phyloP scores from a whole-genome alignment of 2,329 filamentous ascomycete genomes.

The Cytospora paraplurivora region DNA sequence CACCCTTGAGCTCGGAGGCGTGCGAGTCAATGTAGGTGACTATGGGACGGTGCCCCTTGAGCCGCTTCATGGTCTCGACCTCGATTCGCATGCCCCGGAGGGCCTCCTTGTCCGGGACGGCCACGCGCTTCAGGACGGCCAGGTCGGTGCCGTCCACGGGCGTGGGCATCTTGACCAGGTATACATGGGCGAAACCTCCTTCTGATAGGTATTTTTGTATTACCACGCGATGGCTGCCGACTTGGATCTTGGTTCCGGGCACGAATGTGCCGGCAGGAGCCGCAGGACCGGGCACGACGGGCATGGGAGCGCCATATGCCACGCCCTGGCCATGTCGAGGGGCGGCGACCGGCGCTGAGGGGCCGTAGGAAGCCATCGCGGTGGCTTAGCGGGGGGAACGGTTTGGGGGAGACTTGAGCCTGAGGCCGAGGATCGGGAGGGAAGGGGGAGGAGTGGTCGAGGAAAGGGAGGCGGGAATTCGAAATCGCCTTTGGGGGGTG shows the following conservation, averaged over 20 bases:
- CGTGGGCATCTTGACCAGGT: constrained; percentile 84
- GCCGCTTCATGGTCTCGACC: constrained; percentile 99
- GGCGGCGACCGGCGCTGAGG: constrained; percentile 40
- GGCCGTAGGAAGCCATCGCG: constrained; percentile 46
- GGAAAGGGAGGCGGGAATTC: constrained; percentile 19
- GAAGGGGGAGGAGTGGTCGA: constrained; percentile 15
- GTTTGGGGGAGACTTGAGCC: constrained; percentile 20
- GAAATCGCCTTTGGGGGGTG: constrained; percentile 20
- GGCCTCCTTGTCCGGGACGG: constrained; percentile 93
- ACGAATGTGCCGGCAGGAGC: constrained; percentile 84
- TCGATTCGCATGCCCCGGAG: constrained; percentile 96
- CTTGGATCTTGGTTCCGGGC: constrained; percentile 94
- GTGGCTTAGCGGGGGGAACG: constrained; percentile 20
- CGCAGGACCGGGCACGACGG: constrained; percentile 41
- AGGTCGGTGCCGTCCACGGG: constrained; percentile 76
- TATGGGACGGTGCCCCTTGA: constrained; percentile 94
- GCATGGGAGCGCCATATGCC: constrained; percentile 46
- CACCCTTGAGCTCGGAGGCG: constrained; percentile 87
- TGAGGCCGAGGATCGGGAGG: constrained; percentile 20
- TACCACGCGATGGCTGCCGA: constrained; percentile 86
- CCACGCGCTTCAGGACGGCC: constrained; percentile 91
- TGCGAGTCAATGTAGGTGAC: constrained; percentile 99
- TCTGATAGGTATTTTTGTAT: constrained; percentile 98
- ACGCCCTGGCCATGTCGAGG: constrained; percentile 47
- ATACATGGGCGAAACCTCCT: constrained; percentile 97